These are phyloP conservation scores for Trichophyton verrucosum DNA, from an alignment of 2,329 filamentous ascomycete genomes.

Conservation along the genomic window DNA sequence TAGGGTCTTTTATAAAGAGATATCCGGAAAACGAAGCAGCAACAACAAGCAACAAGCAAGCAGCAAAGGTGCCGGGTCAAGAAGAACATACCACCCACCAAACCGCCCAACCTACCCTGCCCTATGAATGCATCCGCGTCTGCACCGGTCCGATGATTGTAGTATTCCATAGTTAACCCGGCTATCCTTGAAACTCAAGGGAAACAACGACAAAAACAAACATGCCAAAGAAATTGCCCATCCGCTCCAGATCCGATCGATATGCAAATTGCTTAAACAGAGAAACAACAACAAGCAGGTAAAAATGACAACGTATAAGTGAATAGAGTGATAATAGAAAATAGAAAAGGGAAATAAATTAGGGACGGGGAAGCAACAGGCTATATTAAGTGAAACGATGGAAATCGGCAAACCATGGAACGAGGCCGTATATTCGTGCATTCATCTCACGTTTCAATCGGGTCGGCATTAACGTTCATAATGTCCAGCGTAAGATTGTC, in stretches of 20 bases:
- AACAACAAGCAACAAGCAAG: background rate
- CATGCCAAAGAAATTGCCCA: background rate
- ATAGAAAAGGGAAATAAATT: background rate
- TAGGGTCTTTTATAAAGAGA: background rate
- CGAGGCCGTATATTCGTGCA: background rate
- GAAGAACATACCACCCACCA: background rate
- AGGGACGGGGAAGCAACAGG: background rate
- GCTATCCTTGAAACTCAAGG: background rate
- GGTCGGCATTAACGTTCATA: slow-evolving; percentile 4
- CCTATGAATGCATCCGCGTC: background rate
- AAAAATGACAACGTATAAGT: background rate
- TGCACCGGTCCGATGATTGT: background rate
- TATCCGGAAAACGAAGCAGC: background rate
- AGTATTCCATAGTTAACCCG: background rate
- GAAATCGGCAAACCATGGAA: background rate
- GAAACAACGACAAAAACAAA: background rate
- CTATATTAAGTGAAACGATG: background rate
- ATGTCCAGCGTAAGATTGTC: background rate
- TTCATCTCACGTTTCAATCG: background rate
- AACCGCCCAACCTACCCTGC: background rate
- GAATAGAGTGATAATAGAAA: background rate
- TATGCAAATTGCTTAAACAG: background rate
- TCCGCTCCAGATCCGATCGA: background rate
- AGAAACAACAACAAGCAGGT: background rate
- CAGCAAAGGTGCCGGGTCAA: background rate